phyloP scores from a whole-genome alignment of 257 asterid species.

The Asclepias syriaca region DNA sequence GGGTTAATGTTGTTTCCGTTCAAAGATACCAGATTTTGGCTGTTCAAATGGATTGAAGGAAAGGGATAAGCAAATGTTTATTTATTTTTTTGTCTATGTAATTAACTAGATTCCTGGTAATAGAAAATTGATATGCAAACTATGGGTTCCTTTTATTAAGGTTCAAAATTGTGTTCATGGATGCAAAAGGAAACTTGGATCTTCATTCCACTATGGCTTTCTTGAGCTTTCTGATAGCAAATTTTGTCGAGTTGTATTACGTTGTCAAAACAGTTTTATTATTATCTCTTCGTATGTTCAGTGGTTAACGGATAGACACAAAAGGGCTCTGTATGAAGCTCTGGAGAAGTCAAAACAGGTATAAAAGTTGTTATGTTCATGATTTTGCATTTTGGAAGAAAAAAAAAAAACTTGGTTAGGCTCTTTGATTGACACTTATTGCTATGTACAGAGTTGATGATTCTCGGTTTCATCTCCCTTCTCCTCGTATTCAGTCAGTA shows the following conservation, averaged over 20 bases:
- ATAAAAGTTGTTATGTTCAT: conserved; percentile 2
- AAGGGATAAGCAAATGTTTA: background rate
- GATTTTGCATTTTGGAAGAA: background rate
- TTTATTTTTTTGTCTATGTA: too few species aligned
- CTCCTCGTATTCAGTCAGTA: conserved; percentile 75
- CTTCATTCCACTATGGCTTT: background rate
- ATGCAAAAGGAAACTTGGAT: background rate
- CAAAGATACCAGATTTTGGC: background rate
- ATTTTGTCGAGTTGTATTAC: background rate
- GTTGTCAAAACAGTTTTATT: background rate
- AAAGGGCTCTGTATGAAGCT: conserved; percentile 87
- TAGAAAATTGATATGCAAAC: too few species aligned
- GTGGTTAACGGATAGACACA: conserved; percentile 79
- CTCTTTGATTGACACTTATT: conserved; percentile 12
- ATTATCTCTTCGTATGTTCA: conserved; percentile 20
- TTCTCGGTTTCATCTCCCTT: conserved; percentile 90
- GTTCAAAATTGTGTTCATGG: background rate
- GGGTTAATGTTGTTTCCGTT: background rate
- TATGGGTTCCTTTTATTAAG: too few species aligned
- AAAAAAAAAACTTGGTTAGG: too few species aligned
- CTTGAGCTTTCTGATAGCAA: background rate
- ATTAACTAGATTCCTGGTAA: too few species aligned
- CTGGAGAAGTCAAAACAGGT: conserved; percentile 91
- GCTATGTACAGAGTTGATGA: conserved; percentile 78
- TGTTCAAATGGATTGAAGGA: background rate